Base-by-base conservation (phyloP, 75 land plant species). In the Pinus tabuliformis region DNA sequence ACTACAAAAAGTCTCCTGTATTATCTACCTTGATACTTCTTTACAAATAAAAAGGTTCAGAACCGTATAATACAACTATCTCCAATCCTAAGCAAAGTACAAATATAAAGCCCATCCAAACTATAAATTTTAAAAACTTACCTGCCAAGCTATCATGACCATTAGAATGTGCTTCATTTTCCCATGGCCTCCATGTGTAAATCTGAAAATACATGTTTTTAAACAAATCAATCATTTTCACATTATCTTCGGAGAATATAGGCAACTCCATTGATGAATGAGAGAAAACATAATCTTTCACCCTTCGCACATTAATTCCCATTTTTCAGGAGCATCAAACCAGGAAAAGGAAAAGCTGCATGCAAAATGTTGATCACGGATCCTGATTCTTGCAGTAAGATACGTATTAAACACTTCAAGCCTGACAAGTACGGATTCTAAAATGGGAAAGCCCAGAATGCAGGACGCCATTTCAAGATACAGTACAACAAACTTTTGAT, bases 161-260 rank as follows among this genome's bases (percentile, higher is more conserved):
- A 71, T 88, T 88, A 76, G 59, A 80, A 70, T 78, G 92, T 45
- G 92, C 92, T 61, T 88, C 88, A 7, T 88, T 86, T 70, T 90
- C 92, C 92, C 92, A 90, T 70, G 21, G 68, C 30, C 92, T 85
- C 92, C 92, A 90, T 61, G 87, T 86, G 76, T 88, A 90, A 5
- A 90, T 81, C 92, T 90, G 81, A 18, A 11, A 76, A 79, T 42
- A 49, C 14, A 42, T 24, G n/a, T 20, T 68, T 45, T 45, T 42
- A 39, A 3, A 68, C 42, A n/a, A 7, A 33, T 64, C 15, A 49
- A 42, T 21, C 42, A n/a, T 68, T 62, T 62, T 6, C 26, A 62
- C 54, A 49, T 9, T 49, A 9, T 49, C 54, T 18, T 39, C 18
- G 37, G 9, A 39, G 52, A 6, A 68, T 39, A n/a, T 68, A 39